Percentiles rank a stretch among this genome's conserved stretches.
These are phyloP conservation scores for Penicillium samsonianum DNA, from an alignment of 495 filamentous ascomycete genomes.

Conservation along the genomic window DNA sequence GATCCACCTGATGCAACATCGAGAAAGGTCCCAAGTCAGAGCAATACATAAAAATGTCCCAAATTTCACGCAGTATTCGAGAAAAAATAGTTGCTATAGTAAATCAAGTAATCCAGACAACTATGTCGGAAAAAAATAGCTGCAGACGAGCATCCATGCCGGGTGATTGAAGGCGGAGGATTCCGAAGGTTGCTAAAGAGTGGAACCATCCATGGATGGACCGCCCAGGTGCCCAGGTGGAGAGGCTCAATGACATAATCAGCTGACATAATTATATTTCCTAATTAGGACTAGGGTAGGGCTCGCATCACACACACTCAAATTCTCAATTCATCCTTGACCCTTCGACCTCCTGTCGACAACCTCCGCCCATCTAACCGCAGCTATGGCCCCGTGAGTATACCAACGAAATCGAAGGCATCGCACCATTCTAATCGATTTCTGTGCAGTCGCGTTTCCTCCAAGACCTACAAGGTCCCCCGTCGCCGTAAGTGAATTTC, in stretches of 20 bases:
- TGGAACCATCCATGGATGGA: background rate
- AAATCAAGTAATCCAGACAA: background rate
- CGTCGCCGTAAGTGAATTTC: slow-evolving; percentile 56
- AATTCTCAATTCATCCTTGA: slow-evolving; percentile 5
- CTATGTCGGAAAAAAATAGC: background rate
- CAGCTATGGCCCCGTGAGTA: slow-evolving; percentile 60
- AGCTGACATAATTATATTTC: background rate
- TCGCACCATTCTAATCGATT: slow-evolving; percentile 38
- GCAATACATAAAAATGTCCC: background rate
- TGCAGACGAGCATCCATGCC: background rate
- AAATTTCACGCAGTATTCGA: background rate
- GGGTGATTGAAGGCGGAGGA: background rate
- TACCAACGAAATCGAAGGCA: slow-evolving; percentile 10
- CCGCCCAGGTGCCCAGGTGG: too few species aligned
- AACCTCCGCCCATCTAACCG: slow-evolving; percentile 14
- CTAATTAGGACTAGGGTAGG: slow-evolving; percentile 2
- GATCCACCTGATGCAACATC: background rate
- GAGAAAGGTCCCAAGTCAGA: background rate
- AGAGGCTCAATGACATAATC: background rate
- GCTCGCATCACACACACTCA: slow-evolving; percentile 6
- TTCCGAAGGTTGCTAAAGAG: background rate
- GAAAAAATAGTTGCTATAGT: background rate
- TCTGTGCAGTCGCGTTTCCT: slow-evolving; percentile 65
- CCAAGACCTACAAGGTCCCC: slow-evolving; percentile 98
- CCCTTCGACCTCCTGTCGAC: slow-evolving; percentile 13